These are phyloP conservation scores for Flaveria robusta DNA, from an alignment of 129 eudicot genomes.

Conservation along the genomic window DNA sequence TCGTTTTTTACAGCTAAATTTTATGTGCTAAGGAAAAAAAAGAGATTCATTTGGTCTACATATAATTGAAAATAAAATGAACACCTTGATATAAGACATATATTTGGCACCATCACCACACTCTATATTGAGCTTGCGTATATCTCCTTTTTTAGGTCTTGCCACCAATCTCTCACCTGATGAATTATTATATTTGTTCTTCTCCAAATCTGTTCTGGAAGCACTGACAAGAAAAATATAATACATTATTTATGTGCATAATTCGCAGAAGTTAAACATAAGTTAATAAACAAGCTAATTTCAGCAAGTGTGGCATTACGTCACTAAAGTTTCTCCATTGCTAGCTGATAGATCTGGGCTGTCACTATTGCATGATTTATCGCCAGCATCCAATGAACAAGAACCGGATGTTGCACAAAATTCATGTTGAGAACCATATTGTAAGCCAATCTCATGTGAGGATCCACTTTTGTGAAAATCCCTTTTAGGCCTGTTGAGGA, in stretches of 20 bases:
- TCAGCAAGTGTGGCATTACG: constrained; percentile 40
- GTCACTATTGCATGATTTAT: constrained; percentile 60
- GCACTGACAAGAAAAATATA: constrained; percentile 27
- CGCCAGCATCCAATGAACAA: constrained; percentile 59
- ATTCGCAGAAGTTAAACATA: not conserved
- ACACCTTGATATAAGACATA: constrained; percentile 92
- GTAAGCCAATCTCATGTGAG: constrained; percentile 39
- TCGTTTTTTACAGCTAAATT: constrained; percentile 7
- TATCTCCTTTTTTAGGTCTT: constrained; percentile 53
- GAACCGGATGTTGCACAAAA: constrained; percentile 63
- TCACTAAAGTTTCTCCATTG: constrained; percentile 43
- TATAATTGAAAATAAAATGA: constrained; percentile 4
- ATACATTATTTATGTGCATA: not conserved
- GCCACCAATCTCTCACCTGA: constrained; percentile 49
- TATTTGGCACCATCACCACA: constrained; percentile 85
- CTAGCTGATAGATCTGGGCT: constrained; percentile 41
- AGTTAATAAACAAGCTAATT: not conserved
- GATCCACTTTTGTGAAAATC: constrained; percentile 40
- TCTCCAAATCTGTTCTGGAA: constrained; percentile 47
- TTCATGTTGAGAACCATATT: constrained; percentile 46
- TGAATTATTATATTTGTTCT: constrained; percentile 40
- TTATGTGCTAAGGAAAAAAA: not conserved
- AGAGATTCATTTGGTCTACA: not conserved
- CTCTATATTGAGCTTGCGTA: constrained; percentile 53
- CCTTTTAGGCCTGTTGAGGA: constrained; percentile 53